Evolutionary conservation across 345 rosid genomes (phyloP).

Genomic region (Aquilaria malaccensis): DNA sequence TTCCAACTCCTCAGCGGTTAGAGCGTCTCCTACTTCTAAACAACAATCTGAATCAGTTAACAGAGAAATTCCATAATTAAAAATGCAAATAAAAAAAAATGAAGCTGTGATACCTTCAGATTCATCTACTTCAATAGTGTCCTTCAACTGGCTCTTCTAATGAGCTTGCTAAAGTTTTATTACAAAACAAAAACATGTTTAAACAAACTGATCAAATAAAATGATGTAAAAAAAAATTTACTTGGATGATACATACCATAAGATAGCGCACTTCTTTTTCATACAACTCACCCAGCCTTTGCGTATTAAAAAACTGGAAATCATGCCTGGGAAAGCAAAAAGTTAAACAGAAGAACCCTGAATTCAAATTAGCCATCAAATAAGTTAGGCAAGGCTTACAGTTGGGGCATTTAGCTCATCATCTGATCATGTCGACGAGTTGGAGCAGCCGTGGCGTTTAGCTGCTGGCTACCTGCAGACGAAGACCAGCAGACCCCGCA

Average conservation of each 20-base stretch:
- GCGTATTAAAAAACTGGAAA: conserved; percentile 94
- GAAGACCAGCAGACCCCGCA: too few relatives aligned
- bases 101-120: conserved; percentile 61
- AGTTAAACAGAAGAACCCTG: conserved; percentile 9
- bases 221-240: conserved; percentile 1
- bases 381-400: conserved; percentile 38
- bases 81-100: neutral
- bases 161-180: conserved; percentile 70
- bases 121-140: conserved; percentile 90
- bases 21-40: conserved; percentile 78
- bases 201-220: conserved; percentile 6
- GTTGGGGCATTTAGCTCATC: conserved; percentile 57
- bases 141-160: conserved; percentile 95
- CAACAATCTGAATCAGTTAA: conserved; percentile 17
- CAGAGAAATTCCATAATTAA: conserved; percentile 4
- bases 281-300: conserved; percentile 88
- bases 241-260: conserved; percentile 53
- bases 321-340: conserved; percentile 59
- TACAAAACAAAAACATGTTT: neutral
- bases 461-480: too few relatives aligned
- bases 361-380: neutral
- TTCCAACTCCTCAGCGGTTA: conserved; percentile 95
- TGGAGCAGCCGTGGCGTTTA: too few relatives aligned
- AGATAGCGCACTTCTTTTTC: conserved; percentile 97
- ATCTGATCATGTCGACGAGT: too few relatives aligned